phyloP scores from a whole-genome alignment of 352 stramenopile genomes.

The Pythium apleroticum region DNA sequence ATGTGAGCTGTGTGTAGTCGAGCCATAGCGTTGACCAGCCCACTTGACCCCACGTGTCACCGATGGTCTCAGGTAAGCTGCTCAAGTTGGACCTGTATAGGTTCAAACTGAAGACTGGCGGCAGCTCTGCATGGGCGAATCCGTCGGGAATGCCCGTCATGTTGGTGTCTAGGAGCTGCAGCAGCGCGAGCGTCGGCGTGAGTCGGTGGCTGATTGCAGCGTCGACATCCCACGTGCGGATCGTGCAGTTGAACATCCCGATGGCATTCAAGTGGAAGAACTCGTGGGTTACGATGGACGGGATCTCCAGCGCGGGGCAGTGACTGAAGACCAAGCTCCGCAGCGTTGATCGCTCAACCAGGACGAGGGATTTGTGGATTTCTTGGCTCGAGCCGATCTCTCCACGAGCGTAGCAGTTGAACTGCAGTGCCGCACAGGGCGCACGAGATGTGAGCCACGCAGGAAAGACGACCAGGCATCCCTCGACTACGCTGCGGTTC shows the following conservation, averaged over 20 bases:
- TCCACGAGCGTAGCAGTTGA: slow-evolving; percentile 3
- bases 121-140: not conserved
- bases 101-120: not conserved
- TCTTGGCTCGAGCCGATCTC: not conserved
- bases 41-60: not conserved
- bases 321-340: not conserved
- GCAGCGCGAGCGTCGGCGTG: not conserved
- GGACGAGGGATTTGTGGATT: not conserved
- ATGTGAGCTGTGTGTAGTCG: not conserved
- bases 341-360: not conserved
- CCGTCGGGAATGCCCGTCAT: not conserved
- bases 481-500: not conserved
- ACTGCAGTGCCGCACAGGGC: not conserved
- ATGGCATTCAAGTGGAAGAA: slow-evolving; percentile 2
- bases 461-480: not conserved
- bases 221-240: not conserved
- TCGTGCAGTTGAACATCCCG: slow-evolving; percentile 5
- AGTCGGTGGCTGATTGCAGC: not conserved
- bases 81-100: not conserved
- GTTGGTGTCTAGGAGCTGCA: not conserved
- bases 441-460: not conserved
- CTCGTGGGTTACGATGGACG: not conserved
- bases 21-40: not conserved
- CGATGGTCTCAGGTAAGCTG: not conserved
- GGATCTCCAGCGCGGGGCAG: slow-evolving; percentile 1